These are phyloP conservation scores for Dalechampia spathulata DNA, from an alignment of 441 rosid genomes.

Conservation along the genomic window DNA sequence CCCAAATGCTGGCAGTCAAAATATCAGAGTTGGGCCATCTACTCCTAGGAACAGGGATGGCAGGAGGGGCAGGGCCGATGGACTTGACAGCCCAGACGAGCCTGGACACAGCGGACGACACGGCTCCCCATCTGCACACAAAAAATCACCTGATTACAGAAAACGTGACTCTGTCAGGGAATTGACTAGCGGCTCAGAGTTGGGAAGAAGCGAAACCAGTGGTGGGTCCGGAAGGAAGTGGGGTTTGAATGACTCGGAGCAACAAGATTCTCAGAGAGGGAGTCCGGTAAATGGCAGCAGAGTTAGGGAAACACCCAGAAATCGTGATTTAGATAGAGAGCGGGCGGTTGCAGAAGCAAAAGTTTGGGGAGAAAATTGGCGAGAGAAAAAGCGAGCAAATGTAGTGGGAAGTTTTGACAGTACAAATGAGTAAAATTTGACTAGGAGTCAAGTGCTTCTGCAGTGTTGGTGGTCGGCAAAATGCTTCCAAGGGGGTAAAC, in stretches of 20 bases:
- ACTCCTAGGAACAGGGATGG: conserved; percentile 67
- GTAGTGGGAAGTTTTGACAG: conserved; percentile 69
- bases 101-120: conserved; percentile 29
- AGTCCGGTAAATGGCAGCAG: conserved; percentile 65
- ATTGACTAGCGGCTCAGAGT: conserved; percentile 44
- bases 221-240: conserved; percentile 84
- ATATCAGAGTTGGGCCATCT: conserved; percentile 58
- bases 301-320: conserved; percentile 68
- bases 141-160: conserved; percentile 84
- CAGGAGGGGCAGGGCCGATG: conserved; percentile 54
- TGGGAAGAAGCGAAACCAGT: conserved; percentile 52
- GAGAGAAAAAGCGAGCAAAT: conserved; percentile 75
- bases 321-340: conserved; percentile 86
- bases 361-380: conserved; percentile 99
- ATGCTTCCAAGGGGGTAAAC: conserved; percentile 11
- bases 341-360: conserved; percentile 96
- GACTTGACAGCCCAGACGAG: conserved; percentile 70
- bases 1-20: conserved; percentile 50
- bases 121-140: conserved; percentile 71
- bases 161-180: conserved; percentile 59
- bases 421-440: conserved; percentile 55
- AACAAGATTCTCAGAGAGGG: conserved; percentile 56
- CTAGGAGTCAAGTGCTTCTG: not conserved
- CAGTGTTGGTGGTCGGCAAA: conserved; percentile 1
- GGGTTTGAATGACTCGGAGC: conserved; percentile 60